A percentile compares a stretch with the other conserved stretches of the same genome.
phyloP scores from a whole-genome alignment of 2,329 filamentous ascomycete species.

The Trichoderma sp. region DNA sequence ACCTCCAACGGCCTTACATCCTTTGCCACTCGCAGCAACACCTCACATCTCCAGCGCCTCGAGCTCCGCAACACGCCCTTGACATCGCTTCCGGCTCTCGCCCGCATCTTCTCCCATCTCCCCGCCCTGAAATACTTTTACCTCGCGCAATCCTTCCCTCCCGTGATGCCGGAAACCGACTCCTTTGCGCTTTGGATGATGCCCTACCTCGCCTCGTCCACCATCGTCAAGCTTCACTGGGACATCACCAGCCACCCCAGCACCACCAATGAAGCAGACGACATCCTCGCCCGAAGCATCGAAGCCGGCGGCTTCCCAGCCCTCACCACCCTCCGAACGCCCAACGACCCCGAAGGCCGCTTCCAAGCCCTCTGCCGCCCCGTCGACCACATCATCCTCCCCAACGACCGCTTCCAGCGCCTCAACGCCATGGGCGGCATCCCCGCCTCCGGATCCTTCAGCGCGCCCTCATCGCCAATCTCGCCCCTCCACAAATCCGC shows the following conservation, averaged over 20 bases:
- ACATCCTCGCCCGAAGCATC: slow-evolving; percentile 66
- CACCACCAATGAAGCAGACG: slow-evolving; percentile 54
- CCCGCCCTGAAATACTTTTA: slow-evolving; percentile 51
- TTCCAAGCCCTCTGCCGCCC: slow-evolving; percentile 71
- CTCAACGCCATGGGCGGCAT: slow-evolving; percentile 4
- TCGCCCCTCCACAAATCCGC: slow-evolving; percentile 40
- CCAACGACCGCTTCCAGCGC: slow-evolving; percentile 48
- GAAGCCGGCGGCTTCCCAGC: slow-evolving; percentile 62
- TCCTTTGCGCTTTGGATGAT: slow-evolving; percentile 61
- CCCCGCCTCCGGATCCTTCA: slow-evolving; percentile 27
- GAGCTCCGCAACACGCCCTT: slow-evolving; percentile 59
- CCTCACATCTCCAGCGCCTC: slow-evolving; percentile 49
- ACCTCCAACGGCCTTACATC: slow-evolving; percentile 57
- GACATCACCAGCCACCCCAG: slow-evolving; percentile 58
- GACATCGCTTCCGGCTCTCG: slow-evolving; percentile 57
- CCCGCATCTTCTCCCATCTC: slow-evolving; percentile 61
- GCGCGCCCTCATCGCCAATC: slow-evolving; percentile 33
- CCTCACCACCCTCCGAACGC: slow-evolving; percentile 61
- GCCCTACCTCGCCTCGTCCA: slow-evolving; percentile 61
- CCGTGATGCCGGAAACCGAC: slow-evolving; percentile 56
- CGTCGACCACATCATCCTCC: slow-evolving; percentile 54
- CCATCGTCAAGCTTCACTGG: slow-evolving; percentile 61
- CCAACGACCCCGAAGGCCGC: slow-evolving; percentile 67
- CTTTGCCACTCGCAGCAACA: slow-evolving; percentile 54
- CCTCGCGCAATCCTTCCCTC: slow-evolving; percentile 57